Base-by-base conservation (phyloP, 2,329 filamentous ascomycete genomes). In the Arthrobotrys pseudoclavata region DNA sequence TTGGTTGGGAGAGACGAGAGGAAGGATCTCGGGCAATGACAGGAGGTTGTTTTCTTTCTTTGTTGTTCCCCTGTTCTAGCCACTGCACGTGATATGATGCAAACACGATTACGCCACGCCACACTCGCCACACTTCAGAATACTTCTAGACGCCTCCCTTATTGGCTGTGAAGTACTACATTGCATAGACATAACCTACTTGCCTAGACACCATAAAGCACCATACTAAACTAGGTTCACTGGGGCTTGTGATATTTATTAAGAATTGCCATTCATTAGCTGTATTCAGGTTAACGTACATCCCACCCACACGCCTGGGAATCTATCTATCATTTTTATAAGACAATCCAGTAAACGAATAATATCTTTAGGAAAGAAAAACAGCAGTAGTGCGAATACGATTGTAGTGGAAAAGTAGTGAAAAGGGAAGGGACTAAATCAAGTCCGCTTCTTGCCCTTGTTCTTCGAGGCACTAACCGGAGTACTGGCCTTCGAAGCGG, bases 401-500 rank as follows among this genome's bases (percentile, higher is more conserved):
- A 40, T 40, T 40, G 37, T 3, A 15, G 7, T 3, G 29, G 29
- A 31, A 3, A 40, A 40, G 1, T 40, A 15, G 34, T 37, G 10
- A 2, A 40, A n/a, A 1, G 2, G n/a, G 26, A 29, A 2, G 7
- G 13, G 15, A n/a, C 12, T 4, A 15, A 40, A 29, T 53, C 26
- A 61, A 13, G n/a, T 18, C 31, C 74, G 74, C 34, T 77, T 77
- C 67, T 77, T 77, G 20, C 74, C 74, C 34, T 77, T 77, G 31
- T 52, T 53, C 37, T 77, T 77, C 12, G 74, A 71, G 7, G 60
- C 74, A 13, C 64, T 57, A 18, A 61, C 64, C 1, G 74, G 74
- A 18, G 74, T 77, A 34, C 75, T 68, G 15, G 75, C 60, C 55
- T 79, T 79, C 13, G 75, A 64, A 71, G 80, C 57, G 18, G 74